These are phyloP conservation scores for Leccinum olivaceopallidum DNA, from an alignment of 768 basidiomycete species.

Conservation along the genomic window DNA sequence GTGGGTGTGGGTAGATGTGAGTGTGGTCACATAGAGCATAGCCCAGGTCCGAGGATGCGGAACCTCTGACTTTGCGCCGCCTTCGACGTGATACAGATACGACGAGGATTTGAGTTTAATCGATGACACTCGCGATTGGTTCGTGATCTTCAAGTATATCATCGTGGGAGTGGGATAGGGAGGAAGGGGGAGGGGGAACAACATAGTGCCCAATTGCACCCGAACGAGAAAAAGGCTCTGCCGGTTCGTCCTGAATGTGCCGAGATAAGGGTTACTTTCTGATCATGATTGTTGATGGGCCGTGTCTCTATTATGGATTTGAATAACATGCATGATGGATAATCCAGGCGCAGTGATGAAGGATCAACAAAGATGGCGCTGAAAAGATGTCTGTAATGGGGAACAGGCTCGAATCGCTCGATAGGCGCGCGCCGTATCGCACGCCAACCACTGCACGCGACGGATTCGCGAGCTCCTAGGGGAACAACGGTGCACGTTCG, in stretches of 20 bases:
- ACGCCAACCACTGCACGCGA: not conserved
- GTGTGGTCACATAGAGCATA: not conserved
- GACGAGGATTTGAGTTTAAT: not conserved
- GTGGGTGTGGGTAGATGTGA: not conserved
- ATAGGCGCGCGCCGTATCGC: not conserved
- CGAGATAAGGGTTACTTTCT: not conserved
- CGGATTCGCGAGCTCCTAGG: not conserved
- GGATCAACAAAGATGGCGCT: not conserved
- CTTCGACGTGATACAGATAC: not conserved
- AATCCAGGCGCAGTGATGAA: not conserved
- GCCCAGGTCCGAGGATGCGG: not conserved
- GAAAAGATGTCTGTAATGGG: not conserved
- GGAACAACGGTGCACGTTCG: not conserved
- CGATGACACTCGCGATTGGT: not conserved
- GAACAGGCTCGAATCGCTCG: not conserved
- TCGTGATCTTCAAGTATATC: not conserved
- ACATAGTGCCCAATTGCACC: not conserved
- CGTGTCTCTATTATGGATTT: not conserved
- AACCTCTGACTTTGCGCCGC: not conserved
- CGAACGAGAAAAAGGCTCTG: not conserved
- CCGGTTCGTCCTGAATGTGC: not conserved
- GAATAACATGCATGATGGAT: not conserved
- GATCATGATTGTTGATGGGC: not conserved
- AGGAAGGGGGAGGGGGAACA: not conserved
- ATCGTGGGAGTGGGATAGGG: not conserved